Percentiles rank a stretch among this genome's conserved stretches.
These are phyloP conservation scores for Colletotrichum cordylinicola DNA, from an alignment of 2,329 filamentous ascomycete genomes.

Conservation along the genomic window DNA sequence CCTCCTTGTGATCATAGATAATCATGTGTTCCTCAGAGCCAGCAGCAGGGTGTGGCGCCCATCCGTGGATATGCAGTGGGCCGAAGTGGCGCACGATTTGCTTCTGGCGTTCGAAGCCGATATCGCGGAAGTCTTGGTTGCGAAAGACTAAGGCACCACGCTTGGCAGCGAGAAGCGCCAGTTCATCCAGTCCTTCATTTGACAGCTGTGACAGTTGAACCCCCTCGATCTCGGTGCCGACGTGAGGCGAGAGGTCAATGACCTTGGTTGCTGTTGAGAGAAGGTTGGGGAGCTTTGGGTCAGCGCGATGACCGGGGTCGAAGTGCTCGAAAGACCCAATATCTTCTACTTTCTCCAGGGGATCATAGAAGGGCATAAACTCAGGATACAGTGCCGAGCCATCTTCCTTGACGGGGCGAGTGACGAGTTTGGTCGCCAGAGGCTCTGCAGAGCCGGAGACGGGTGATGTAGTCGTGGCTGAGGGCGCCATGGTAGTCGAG, in stretches of 20 bases:
- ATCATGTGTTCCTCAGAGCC: slow-evolving; percentile 27
- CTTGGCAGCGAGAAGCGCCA: slow-evolving; percentile 26
- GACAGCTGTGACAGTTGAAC: neutral
- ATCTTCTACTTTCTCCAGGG: slow-evolving; percentile 16
- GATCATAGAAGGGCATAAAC: slow-evolving; percentile 1
- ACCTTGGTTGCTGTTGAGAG: neutral
- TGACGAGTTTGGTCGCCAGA: neutral
- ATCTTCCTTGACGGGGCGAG: neutral
- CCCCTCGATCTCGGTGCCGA: neutral
- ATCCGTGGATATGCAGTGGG: neutral
- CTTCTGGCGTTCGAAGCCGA: slow-evolving; percentile 28
- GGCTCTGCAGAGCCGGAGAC: neutral
- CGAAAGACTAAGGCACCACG: slow-evolving; percentile 27
- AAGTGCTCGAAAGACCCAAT: neutral
- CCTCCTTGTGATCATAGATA: slow-evolving; percentile 27
- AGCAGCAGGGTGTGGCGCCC: slow-evolving; percentile 22
- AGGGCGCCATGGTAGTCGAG: neutral
- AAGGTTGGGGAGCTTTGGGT: neutral
- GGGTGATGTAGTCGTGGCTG: neutral
- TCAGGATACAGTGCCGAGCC: neutral
- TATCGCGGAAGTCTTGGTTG: slow-evolving; percentile 24
- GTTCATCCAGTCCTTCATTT: slow-evolving; percentile 21
- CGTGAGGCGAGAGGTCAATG: neutral
- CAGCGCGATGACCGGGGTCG: neutral
- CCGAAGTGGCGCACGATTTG: slow-evolving; percentile 7